Base-by-base conservation (phyloP, 441 rosid species). In the Gossypium davidsonii region DNA sequence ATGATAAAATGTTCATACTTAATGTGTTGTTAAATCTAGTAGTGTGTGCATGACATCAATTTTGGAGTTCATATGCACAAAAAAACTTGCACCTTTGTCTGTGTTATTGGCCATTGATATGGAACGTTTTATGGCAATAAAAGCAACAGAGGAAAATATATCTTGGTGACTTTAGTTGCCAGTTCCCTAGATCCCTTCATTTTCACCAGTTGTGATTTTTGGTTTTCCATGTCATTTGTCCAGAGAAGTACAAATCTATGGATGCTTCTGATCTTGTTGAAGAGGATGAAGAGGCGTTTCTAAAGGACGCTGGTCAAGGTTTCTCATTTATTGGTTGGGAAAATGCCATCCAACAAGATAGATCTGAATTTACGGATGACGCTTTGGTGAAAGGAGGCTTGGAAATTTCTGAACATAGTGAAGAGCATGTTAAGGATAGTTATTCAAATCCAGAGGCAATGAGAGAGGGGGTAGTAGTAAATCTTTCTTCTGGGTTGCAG, bases 271-370 rank as follows among this genome's bases (percentile, higher is more conserved):
- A 85, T 79, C 79, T 86, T 73, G 88, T 91, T 63, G 99, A 96
- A 87, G 97, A 96, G 26, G 97, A 93, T 82, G 98, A 96, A 76
- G 98, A 89, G 85, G 82, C 79, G 52, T 86, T 88, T 78, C 78
- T 96, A 66, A 93, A 79, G 81, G 87, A 86, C 72, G 79, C 78
- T 72, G 78, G 84, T 82, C 84, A 80, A 73, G 82, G 80, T 31
- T 74, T 82, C 74, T 71, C 80, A 42, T 78, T 80, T 72, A 66
- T 62, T 61, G 75, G 80, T 76, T 76, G 77, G 73, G 77, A 77
- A 20, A 84, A 71, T 60, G 53, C 57, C 62, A 74, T 72, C 77
- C 85, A 81, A 73, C 85, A 76, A 79, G 86, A 86, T 72, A 73
- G 61, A 65, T 75, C 87, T 77, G 79, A 76, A 26, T 77, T 73